Evolutionary conservation across 2,329 filamentous ascomycete species (phyloP).

Genomic region (Graphilbum sp.): DNA sequence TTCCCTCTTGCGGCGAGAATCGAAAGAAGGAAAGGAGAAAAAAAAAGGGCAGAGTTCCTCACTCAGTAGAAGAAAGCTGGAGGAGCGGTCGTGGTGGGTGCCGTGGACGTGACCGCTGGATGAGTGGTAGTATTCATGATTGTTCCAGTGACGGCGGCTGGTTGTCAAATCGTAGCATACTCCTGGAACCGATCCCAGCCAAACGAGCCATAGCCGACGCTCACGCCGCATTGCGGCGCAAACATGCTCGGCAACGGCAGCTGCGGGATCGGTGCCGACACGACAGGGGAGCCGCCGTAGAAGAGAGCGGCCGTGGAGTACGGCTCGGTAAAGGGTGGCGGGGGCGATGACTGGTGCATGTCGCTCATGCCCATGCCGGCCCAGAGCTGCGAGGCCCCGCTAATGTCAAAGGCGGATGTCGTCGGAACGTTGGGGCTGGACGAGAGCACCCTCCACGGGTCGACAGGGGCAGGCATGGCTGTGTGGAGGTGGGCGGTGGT

Average conservation of each 20-base stretch:
- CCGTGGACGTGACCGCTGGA: constrained; percentile 27
- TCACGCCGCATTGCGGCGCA: constrained; percentile 66
- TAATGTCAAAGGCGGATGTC: constrained; percentile 46
- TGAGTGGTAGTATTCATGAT: constrained; percentile 14
- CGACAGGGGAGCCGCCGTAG: constrained; percentile 58
- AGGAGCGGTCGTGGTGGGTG: constrained; percentile 7
- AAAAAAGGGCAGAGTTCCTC: not conserved
- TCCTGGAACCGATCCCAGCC: constrained; percentile 79
- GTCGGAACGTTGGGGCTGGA: constrained; percentile 64
- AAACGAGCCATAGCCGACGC: constrained; percentile 59
- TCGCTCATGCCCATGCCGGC: constrained; percentile 60
- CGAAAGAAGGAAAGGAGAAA: not conserved
- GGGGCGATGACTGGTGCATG: constrained; percentile 59
- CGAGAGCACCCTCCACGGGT: constrained; percentile 80
- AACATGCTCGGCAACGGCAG: constrained; percentile 79
- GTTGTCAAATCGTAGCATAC: constrained; percentile 75
- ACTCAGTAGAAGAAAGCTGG: constrained; percentile 2
- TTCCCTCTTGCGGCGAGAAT: not conserved
- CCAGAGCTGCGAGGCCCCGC: constrained; percentile 50
- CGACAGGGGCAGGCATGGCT: constrained; percentile 48
- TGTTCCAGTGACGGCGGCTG: constrained; percentile 30
- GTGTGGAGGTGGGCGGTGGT: constrained; percentile 3
- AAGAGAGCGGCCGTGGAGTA: constrained; percentile 58
- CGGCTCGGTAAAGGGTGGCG: constrained; percentile 65
- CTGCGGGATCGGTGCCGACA: constrained; percentile 55